phyloP scores from a whole-genome alignment of 1,284 basidiomycete species.

The Trichosporon inkin region DNA sequence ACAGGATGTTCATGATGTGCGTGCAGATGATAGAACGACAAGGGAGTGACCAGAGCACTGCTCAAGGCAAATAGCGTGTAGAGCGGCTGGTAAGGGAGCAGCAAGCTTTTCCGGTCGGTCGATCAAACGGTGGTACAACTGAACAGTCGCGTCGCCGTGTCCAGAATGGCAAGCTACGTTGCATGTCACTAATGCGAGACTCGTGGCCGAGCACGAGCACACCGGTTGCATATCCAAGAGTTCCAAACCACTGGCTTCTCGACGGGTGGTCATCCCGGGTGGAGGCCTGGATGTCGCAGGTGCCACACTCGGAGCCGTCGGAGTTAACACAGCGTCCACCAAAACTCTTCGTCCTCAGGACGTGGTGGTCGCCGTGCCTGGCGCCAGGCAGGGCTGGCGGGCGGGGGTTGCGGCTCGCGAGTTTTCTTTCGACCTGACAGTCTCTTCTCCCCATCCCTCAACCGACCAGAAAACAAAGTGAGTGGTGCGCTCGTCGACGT shows the following conservation, averaged over 20 bases:
- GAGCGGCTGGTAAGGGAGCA: too few relatives aligned
- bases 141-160: too few relatives aligned
- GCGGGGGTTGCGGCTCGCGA: not conserved
- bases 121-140: too few relatives aligned
- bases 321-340: not conserved
- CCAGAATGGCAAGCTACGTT: too few relatives aligned
- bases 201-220: too few relatives aligned
- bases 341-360: not conserved
- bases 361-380: not conserved
- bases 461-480: conserved; percentile 8
- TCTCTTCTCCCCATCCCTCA: conserved; percentile 9
- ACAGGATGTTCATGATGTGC: too few relatives aligned
- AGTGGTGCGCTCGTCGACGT: not conserved
- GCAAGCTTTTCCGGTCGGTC: too few relatives aligned
- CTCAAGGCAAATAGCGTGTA: too few relatives aligned
- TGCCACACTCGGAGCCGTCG: conserved; percentile 4
- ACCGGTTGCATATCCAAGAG: too few relatives aligned
- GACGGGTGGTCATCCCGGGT: not conserved
- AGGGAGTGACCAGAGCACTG: too few relatives aligned
- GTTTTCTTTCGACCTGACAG: conserved; percentile 5
- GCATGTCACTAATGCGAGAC: too few relatives aligned
- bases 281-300: not conserved
- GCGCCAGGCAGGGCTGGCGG: not conserved
- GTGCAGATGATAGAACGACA: too few relatives aligned
- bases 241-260: not conserved